phyloP scores from a whole-genome alignment of 495 filamentous ascomycete species.

The Collariella sp. region DNA sequence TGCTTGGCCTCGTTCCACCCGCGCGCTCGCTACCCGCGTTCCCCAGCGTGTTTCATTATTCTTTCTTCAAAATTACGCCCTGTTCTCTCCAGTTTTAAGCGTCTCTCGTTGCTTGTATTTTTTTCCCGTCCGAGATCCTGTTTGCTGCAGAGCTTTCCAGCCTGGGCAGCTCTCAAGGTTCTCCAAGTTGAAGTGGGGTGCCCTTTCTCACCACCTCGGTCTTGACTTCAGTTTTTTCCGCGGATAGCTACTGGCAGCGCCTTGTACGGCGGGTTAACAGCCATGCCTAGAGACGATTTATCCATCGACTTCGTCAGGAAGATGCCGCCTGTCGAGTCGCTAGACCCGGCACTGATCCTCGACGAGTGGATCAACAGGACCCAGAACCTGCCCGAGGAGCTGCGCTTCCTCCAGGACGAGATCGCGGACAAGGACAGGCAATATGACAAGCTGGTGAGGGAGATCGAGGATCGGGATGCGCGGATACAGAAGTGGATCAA shows the following conservation, averaged over 20 bases:
- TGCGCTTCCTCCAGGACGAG: slow-evolving; percentile 88
- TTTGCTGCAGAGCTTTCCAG: not conserved
- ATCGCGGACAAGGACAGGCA: slow-evolving; percentile 80
- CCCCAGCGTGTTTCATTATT: too few relatives aligned
- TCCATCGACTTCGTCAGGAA: slow-evolving; percentile 50
- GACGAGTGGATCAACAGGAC: slow-evolving; percentile 84
- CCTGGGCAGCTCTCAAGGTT: not conserved
- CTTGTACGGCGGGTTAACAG: slow-evolving; percentile 31
- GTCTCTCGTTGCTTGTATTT: too few relatives aligned
- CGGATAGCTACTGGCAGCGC: slow-evolving; percentile 6
- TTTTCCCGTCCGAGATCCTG: too few relatives aligned
- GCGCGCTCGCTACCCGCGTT: too few relatives aligned
- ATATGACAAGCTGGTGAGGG: slow-evolving; percentile 62
- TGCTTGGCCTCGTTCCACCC: slow-evolving; percentile 7
- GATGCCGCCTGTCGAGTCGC: slow-evolving; percentile 44
- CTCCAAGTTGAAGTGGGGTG: slow-evolving; percentile 2
- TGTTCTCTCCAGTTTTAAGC: too few relatives aligned
- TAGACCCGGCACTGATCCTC: slow-evolving; percentile 79
- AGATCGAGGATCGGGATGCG: slow-evolving; percentile 67
- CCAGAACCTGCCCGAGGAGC: slow-evolving; percentile 84
- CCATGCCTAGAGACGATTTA: slow-evolving; percentile 56
- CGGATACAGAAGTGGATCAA: slow-evolving; percentile 89
- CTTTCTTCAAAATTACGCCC: too few relatives aligned
- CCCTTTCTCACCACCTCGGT: not conserved
- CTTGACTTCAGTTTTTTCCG: not conserved